Evolutionary conservation across 2,329 filamentous ascomycete genomes (phyloP).

Genomic region (Aureobasidium vineae): DNA sequence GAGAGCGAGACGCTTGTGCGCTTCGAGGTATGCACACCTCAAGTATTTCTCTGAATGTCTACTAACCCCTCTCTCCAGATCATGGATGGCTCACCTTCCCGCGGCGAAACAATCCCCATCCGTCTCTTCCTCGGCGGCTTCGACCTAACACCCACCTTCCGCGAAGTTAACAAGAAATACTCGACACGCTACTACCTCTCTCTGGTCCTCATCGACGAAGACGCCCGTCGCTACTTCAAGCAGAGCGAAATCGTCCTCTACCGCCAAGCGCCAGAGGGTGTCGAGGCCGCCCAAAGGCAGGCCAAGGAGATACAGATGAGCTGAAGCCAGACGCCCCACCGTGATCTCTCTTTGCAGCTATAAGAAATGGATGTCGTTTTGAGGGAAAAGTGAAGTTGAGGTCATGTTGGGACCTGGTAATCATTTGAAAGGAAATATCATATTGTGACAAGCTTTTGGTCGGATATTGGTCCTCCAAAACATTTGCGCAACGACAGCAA

Average conservation of each 20-base stretch:
- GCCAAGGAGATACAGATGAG: conserved; percentile 44
- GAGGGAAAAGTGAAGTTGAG: neutral
- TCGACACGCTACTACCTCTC: conserved; percentile 97
- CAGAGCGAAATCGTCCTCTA: conserved; percentile 98
- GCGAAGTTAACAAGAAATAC: conserved; percentile 99
- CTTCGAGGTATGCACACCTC: conserved; percentile 67
- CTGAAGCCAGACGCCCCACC: conserved; percentile 30
- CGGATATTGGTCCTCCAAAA: neutral
- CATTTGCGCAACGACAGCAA: neutral
- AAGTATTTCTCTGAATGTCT: neutral
- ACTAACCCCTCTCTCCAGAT: conserved; percentile 57
- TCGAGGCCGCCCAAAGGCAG: conserved; percentile 50
- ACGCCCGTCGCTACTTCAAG: conserved; percentile 97
- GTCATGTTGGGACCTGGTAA: neutral
- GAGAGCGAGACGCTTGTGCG: conserved; percentile 97
- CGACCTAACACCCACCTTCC: conserved; percentile 95
- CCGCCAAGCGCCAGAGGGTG: conserved; percentile 64
- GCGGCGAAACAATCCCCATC: conserved; percentile 93
- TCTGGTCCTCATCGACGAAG: conserved; percentile 65
- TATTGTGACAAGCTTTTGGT: neutral
- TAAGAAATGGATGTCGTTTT: neutral
- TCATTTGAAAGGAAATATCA: too few species aligned
- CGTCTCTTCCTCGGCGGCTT: conserved; percentile 95
- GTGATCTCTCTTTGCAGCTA: conserved; percentile 24
- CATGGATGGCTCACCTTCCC: conserved; percentile 98